phyloP scores from a whole-genome alignment of 768 basidiomycete species.

The Psilocybe azurescens region DNA sequence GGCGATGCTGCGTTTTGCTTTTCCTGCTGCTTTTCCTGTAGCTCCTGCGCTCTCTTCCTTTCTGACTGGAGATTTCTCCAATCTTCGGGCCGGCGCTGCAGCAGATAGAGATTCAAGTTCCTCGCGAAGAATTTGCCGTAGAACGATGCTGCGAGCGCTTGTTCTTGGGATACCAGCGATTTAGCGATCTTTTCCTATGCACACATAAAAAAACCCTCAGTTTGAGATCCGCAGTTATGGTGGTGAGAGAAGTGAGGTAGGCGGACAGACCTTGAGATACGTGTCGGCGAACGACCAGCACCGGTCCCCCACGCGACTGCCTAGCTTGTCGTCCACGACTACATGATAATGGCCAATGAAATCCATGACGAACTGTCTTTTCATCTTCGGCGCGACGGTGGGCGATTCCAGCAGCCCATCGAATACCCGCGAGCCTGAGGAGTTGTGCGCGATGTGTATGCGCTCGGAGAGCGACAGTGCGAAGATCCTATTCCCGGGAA shows the following conservation, averaged over 20 bases:
- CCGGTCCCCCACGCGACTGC: conserved; percentile 89
- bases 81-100: conserved; percentile 79
- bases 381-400: conserved; percentile 64
- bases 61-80: conserved; percentile 81
- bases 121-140: conserved; percentile 90
- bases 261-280: conserved; percentile 76
- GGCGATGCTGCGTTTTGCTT: background rate
- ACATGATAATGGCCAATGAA: conserved; percentile 81
- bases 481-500: conserved; percentile 50
- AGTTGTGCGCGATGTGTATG: conserved; percentile 53
- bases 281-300: conserved; percentile 93
- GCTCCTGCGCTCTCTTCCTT: conserved; percentile 31
- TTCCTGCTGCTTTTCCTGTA: conserved; percentile 3
- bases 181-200: conserved; percentile 93
- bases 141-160: conserved; percentile 73
- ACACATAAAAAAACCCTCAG: background rate
- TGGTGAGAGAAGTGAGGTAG: background rate
- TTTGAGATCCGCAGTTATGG: conserved; percentile 9
- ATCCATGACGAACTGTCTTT: conserved; percentile 72
- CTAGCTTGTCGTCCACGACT: conserved; percentile 89
- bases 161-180: conserved; percentile 75
- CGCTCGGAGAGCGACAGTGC: conserved; percentile 63
- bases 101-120: conserved; percentile 79
- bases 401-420: conserved; percentile 78
- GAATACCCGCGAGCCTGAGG: conserved; percentile 78